A percentile compares a stretch with the other conserved stretches of the same genome.
phyloP scores from a whole-genome alignment of 2,329 filamentous ascomycete genomes.

The Penicillium hesseltinei region DNA sequence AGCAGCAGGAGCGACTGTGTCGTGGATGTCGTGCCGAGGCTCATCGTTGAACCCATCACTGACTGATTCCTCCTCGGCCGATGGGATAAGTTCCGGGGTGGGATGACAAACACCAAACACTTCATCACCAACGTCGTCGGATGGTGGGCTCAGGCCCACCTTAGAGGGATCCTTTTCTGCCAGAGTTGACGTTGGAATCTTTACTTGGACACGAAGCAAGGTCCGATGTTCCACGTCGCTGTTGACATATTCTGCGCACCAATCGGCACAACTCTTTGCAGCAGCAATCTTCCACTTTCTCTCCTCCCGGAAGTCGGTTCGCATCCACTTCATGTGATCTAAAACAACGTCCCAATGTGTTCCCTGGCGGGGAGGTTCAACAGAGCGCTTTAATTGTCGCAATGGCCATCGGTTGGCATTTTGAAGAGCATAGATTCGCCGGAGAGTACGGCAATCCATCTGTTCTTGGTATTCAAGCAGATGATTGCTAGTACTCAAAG shows the following conservation, averaged over 20 bases:
- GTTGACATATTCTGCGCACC: constrained; percentile 78
- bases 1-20: constrained; percentile 63
- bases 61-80: constrained; percentile 59
- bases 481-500: constrained; percentile 79
- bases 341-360: constrained; percentile 85
- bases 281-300: constrained; percentile 86
- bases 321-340: constrained; percentile 96
- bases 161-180: constrained; percentile 27
- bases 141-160: constrained; percentile 31
- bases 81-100: constrained; percentile 67
- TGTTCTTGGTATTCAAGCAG: constrained; percentile 80
- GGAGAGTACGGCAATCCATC: constrained; percentile 81
- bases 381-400: constrained; percentile 78
- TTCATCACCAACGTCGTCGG: constrained; percentile 36
- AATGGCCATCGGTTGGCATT: constrained; percentile 91
- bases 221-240: constrained; percentile 63
- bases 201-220: constrained; percentile 63
- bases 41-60: constrained; percentile 50
- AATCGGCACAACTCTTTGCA: constrained; percentile 75
- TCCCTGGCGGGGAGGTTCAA: constrained; percentile 72
- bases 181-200: constrained; percentile 30
- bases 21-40: constrained; percentile 42
- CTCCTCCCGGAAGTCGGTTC: constrained; percentile 92
- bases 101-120: constrained; percentile 44
- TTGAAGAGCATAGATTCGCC: constrained; percentile 85